Evolutionary conservation across 179 eudicot genomes (phyloP).

Genomic region (Vitellaria paradoxa): DNA sequence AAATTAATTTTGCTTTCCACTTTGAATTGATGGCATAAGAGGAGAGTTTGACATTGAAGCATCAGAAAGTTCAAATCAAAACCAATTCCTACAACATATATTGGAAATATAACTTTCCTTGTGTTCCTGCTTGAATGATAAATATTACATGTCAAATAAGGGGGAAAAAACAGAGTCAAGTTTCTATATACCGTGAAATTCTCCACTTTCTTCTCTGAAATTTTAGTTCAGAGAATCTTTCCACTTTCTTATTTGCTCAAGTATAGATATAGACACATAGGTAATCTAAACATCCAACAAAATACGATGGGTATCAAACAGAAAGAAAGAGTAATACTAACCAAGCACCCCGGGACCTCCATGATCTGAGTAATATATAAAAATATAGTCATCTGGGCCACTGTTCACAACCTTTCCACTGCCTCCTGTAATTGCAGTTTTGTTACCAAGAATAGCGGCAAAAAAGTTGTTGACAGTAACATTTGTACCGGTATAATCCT

Average conservation of each 20-base stretch:
- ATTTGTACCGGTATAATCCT: slow-evolving; percentile 79
- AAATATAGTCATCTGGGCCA: slow-evolving; percentile 85
- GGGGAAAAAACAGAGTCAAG: neutral
- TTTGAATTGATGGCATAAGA: neutral
- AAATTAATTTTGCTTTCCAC: neutral
- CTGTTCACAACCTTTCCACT: slow-evolving; percentile 88
- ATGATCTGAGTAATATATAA: slow-evolving; percentile 81
- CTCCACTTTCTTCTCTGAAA: neutral
- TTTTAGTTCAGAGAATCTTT: neutral
- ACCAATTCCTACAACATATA: neutral
- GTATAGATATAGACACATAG: neutral
- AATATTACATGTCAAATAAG: neutral
- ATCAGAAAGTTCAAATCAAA: neutral
- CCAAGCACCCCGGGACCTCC: slow-evolving; percentile 87
- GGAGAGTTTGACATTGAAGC: neutral
- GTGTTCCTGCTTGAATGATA: neutral
- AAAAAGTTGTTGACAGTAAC: slow-evolving; percentile 69
- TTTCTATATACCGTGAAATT: neutral
- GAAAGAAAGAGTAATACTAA: slow-evolving; percentile 26
- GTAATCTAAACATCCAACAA: neutral
- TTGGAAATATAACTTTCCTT: neutral
- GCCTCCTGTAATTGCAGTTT: slow-evolving; percentile 73
- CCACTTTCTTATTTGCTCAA: no score
- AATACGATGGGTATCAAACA: neutral
- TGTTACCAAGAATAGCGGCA: slow-evolving; percentile 75